These are phyloP conservation scores for Sugiyamaella lignohabitans DNA, from an alignment of 805 yeast species.

Conservation along the genomic window DNA sequence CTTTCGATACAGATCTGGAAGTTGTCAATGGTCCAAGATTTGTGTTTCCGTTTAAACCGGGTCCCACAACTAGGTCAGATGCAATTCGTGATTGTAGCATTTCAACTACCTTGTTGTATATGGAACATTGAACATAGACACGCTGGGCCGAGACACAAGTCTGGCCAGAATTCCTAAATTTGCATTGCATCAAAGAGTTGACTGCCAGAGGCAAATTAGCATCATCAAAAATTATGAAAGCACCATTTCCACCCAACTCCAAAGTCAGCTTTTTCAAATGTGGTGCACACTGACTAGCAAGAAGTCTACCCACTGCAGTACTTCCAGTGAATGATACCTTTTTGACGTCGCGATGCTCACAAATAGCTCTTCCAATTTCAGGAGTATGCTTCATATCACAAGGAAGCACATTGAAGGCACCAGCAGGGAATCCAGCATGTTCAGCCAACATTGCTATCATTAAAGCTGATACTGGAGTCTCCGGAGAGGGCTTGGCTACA, in stretches of 20 bases:
- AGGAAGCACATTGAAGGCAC: conserved; percentile 56
- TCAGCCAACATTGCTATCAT: conserved; percentile 55
- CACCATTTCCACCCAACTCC: conserved; percentile 80
- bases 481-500: conserved; percentile 69
- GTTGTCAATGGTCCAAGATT: conserved; percentile 78
- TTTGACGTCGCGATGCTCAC: conserved; percentile 49
- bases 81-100: conserved; percentile 41
- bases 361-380: conserved; percentile 49
- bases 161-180: conserved; percentile 73
- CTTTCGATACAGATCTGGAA: conserved; percentile 54
- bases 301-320: conserved; percentile 61
- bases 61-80: conserved; percentile 46
- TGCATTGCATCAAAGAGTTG: conserved; percentile 56
- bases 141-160: conserved; percentile 79
- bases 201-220: conserved; percentile 64
- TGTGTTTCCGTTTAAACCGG: conserved; percentile 50
- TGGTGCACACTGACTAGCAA: conserved; percentile 53
- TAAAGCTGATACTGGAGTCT: conserved; percentile 67
- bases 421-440: conserved; percentile 66
- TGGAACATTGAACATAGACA: conserved; percentile 53
- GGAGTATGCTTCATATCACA: conserved; percentile 32
- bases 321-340: conserved; percentile 78
- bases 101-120: conserved; percentile 57
- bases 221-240: conserved; percentile 67
- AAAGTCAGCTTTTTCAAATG: conserved; percentile 65